A percentile compares a stretch with the other conserved stretches of the same genome.
Evolutionary conservation across 805 yeast species (phyloP).

Genomic region (Yarrowia bubula): DNA sequence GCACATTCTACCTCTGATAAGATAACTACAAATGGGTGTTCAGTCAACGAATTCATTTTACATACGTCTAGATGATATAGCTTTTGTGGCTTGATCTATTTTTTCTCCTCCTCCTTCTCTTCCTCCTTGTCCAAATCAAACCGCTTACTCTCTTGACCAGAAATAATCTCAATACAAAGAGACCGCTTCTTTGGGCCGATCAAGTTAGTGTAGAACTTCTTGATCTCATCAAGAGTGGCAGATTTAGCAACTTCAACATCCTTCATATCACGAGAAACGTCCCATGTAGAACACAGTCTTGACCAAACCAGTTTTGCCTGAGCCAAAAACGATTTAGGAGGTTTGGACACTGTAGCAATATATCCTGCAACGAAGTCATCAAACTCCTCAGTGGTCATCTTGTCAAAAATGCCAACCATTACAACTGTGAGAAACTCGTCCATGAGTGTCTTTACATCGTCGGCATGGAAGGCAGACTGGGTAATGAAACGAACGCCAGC

Average conservation of each 20-base stretch:
- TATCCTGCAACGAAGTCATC: neutral
- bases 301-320: neutral
- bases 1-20: too few relatives aligned
- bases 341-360: slow-evolving; percentile 14
- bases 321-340: neutral
- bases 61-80: too few relatives aligned
- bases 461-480: slow-evolving; percentile 78
- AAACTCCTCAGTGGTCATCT: slow-evolving; percentile 10
- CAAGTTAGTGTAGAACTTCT: neutral
- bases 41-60: too few relatives aligned
- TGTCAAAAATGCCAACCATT: neutral
- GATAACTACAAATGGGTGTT: too few relatives aligned
- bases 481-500: slow-evolving; percentile 70
- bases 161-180: slow-evolving; percentile 1
- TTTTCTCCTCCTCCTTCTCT: neutral
- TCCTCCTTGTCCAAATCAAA: neutral
- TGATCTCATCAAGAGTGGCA: slow-evolving; percentile 5
- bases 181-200: neutral
- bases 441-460: slow-evolving; percentile 73
- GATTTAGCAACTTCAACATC: neutral
- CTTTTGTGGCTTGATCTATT: too few relatives aligned
- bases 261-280: neutral
- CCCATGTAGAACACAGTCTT: neutral
- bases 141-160: neutral
- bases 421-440: slow-evolving; percentile 52